Evolutionary conservation across 2,329 filamentous ascomycete genomes (phyloP), one percentile per base, ranked within the genome.

Genomic region (Aureobasidium mangrovei): DNA sequence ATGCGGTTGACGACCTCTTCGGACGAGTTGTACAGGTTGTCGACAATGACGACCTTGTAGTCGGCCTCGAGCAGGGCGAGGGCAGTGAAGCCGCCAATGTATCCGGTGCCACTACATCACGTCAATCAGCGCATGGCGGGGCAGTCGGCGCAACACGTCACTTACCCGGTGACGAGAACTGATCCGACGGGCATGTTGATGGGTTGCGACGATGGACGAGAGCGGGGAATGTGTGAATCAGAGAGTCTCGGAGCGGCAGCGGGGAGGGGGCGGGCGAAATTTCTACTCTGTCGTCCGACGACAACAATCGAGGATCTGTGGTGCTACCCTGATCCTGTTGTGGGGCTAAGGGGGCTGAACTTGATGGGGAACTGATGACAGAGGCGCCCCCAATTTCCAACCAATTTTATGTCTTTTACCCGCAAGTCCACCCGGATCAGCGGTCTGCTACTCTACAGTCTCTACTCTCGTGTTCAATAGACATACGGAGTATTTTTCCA

Each of bases 11-110:
- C 74, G 60, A 87, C 88, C 66, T 95, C 91, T 65, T 85, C 79
- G 58, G 88, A 95, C 46, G 93, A 96, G 75, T 98, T 98, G 85
- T 95, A 95, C 62, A 97, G 82, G 74, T 84, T 97, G 77, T 98
- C 93, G 62, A 93, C 84, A 60, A 98, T 89, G 70, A 98, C 86
- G 60, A 98, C 93, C 71, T 97, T 85, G 80, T 97, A 97, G 71
- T 84, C 91, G 67, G 93, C 87, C 69, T 96, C 80, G 62, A 98
- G 88, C 28, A 98, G 87, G 53, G 90, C 85, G 49, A 98, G 84
- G 55, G 88, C 78, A 58, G 93, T 98, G 79, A 97, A 97, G 48
- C 91, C 97, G 70, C 93, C 93, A 73, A 98, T 98, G 79, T 98
- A 98, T 76, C 93, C 93, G 61, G 91, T 95, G 67, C 93, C 93